A percentile compares a stretch with the other conserved stretches of the same genome.
Evolutionary conservation across 768 basidiomycete genomes (phyloP).

Genomic region (Neoboletus magnificus): DNA sequence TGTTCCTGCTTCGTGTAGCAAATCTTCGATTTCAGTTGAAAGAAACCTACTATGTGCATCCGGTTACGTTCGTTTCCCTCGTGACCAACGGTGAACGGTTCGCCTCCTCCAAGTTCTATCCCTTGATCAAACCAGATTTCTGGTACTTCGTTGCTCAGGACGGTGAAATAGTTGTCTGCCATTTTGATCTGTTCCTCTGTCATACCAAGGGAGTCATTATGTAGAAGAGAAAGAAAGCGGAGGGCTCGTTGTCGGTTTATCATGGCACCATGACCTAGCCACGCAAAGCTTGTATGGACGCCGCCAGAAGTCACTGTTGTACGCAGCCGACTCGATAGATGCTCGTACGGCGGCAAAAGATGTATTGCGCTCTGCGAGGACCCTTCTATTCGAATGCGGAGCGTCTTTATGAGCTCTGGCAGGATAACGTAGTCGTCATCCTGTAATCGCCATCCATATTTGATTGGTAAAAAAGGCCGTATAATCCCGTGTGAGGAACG

Average conservation of each 20-base stretch:
- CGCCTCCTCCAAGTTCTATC: conserved; percentile 56
- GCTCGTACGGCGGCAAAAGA: conserved; percentile 60
- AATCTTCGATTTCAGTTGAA: neutral
- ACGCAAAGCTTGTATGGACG: conserved; percentile 58
- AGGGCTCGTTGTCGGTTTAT: conserved; percentile 41
- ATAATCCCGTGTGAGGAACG: neutral
- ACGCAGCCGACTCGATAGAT: conserved; percentile 51
- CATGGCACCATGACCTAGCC: conserved; percentile 65
- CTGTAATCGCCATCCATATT: conserved; percentile 30
- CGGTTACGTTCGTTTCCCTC: conserved; percentile 59
- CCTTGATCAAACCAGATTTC: conserved; percentile 65
- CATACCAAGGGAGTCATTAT: conserved; percentile 34
- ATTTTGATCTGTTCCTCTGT: conserved; percentile 53
- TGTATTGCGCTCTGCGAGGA: conserved; percentile 38
- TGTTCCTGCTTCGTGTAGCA: conserved; percentile 33
- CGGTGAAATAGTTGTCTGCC: conserved; percentile 69
- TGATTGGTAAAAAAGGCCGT: neutral
- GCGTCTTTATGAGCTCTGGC: conserved; percentile 52
- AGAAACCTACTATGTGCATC: conserved; percentile 51
- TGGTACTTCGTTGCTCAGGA: conserved; percentile 52
- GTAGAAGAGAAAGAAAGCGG: conserved; percentile 49
- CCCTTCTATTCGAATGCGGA: conserved; percentile 40
- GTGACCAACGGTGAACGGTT: conserved; percentile 58
- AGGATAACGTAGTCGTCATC: conserved; percentile 67
- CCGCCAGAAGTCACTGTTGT: conserved; percentile 35